Conservation (phyloP, 768 basidiomycete species). For the Asterophora parasitica region DNA sequence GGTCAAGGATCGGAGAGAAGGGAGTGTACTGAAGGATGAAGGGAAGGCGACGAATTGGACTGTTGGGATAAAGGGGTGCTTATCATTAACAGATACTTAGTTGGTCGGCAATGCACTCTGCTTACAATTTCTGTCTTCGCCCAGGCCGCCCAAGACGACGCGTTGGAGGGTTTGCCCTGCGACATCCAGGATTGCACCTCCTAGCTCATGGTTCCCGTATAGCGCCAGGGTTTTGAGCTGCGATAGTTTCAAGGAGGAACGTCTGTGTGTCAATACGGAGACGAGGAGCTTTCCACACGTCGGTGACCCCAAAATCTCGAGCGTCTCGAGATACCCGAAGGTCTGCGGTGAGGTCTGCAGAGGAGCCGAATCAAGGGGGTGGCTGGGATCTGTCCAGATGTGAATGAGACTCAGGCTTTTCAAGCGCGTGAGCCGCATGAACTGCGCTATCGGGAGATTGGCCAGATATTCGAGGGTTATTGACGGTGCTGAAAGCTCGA, state of each 20-base stretch:
- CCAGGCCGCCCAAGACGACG: slow-evolving; percentile 2
- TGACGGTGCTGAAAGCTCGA: not conserved
- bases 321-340: not conserved
- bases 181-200: not conserved
- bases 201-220: not conserved
- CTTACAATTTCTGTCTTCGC: slow-evolving; percentile 3
- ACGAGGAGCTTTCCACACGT: slow-evolving; percentile 1
- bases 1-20: not conserved
- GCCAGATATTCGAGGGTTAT: slow-evolving; percentile 4
- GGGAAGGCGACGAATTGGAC: slow-evolving; percentile 1
- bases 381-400: not conserved
- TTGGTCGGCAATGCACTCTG: not conserved
- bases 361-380: not conserved
- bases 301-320: not conserved
- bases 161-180: not conserved
- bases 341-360: not conserved
- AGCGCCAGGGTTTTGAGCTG: slow-evolving; percentile 1
- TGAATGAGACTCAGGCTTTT: not conserved
- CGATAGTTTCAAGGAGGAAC: not conserved
- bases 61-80: not conserved
- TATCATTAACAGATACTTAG: not conserved
- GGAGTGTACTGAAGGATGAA: not conserved
- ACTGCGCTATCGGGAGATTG: not conserved
- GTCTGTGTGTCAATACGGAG: not conserved
- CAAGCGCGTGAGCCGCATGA: slow-evolving; percentile 1